Base-by-base conservation (phyloP, 2,329 filamentous ascomycete genomes). In the Rasamsonia emersonii region DNA sequence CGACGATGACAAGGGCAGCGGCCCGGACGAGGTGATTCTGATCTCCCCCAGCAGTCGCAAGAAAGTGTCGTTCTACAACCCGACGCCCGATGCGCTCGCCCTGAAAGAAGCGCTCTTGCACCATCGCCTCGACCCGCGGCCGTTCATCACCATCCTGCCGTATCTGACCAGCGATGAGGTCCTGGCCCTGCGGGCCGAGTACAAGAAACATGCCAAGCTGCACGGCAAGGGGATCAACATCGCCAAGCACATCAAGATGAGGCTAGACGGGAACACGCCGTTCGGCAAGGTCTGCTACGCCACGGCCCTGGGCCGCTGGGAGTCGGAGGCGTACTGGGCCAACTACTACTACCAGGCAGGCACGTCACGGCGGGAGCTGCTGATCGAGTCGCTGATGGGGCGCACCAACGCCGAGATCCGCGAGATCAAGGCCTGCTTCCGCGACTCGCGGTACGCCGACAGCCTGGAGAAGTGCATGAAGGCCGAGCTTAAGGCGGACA, bases 301-400 rank as follows among this genome's bases (percentile, higher is more conserved):
- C 3, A 88, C 85, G 2, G 86, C 89, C 0, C 73, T 96, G 0
- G 91, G 91, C 7, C 73, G 74, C 32, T 96, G 86, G 79, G 91
- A 95, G 62, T 81, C 79, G 45, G 91, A 98, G 58, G 85, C 86
- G 0, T 94, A 94, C 68, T 98, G 91, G 88, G 86, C 89, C 38
- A 96, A 95, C 57, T 94, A 86, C 59, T 96, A 86, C 79, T 96
- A 95, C 62, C 89, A 95, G 53, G 79, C 80, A 21, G 82, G 89
- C 57, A 83, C 80, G 48, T 84, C 79, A 5, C 74, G 86, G 3
- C 77, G 88, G 4, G 89, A 96, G 58, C 70, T 98, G 20, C 73
- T 98, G 32, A 95, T 96, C 47, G 91, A 98, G 60, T 77, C 79
- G 4, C 71, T 98, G 13, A 93, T 95, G 77, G 91, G 91, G 0